Evolutionary conservation across 768 basidiomycete genomes (phyloP).

Genomic region (Suillus decipiens): DNA sequence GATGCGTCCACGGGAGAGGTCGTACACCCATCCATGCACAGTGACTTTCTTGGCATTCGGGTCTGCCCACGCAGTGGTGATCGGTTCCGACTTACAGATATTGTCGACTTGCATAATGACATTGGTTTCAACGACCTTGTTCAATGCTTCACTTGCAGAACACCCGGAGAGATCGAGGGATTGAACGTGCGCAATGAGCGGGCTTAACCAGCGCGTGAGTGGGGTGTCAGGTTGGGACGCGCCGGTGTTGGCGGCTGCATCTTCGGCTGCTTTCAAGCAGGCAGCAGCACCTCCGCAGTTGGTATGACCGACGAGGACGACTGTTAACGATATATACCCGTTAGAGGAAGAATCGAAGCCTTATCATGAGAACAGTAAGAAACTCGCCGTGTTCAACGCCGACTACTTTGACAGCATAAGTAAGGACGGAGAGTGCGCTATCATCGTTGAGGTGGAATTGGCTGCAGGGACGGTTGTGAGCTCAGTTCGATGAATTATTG

Average conservation of each 20-base stretch:
- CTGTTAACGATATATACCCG: conserved; percentile 36
- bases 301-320: conserved; percentile 82
- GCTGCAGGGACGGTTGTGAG: conserved; percentile 35
- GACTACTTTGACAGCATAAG: conserved; percentile 70
- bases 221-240: conserved; percentile 41
- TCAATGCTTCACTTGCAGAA: conserved; percentile 40
- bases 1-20: conserved; percentile 58
- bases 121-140: conserved; percentile 58
- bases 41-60: conserved; percentile 40
- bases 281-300: conserved; percentile 77
- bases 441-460: conserved; percentile 76
- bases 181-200: conserved; percentile 53
- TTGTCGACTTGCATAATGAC: conserved; percentile 57
- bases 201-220: conserved; percentile 71
- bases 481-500: neutral
- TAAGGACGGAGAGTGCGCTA: conserved; percentile 69
- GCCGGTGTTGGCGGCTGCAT: conserved; percentile 23
- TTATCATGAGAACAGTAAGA: conserved; percentile 34
- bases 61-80: conserved; percentile 45
- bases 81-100: conserved; percentile 45
- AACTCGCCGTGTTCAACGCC: conserved; percentile 77
- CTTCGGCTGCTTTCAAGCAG: conserved; percentile 48
- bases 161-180: conserved; percentile 45
- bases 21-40: conserved; percentile 79
- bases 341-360: conserved; percentile 23